phyloP scores from a whole-genome alignment of 2,329 filamentous ascomycete species.

The Stemphylium lycopersici region DNA sequence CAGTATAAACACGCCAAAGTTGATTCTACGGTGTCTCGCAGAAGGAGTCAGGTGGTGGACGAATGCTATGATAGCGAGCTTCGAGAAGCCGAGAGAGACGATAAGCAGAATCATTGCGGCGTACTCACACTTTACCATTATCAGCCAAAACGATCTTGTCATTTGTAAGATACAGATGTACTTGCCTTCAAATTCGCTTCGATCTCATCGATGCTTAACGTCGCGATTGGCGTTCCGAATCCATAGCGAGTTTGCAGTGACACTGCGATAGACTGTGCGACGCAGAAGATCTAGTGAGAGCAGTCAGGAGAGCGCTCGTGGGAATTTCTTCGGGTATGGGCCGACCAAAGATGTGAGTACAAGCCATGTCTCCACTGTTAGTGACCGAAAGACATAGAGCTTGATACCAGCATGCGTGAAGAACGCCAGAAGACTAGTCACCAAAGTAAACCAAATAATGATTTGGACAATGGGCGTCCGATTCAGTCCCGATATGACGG shows the following conservation, averaged over 20 bases:
- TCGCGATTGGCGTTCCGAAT: conserved; percentile 27
- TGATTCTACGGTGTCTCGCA: conserved; percentile 19
- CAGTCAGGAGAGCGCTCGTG: not conserved
- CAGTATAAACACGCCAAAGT: conserved; percentile 19
- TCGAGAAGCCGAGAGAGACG: conserved; percentile 33
- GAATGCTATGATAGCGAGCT: conserved; percentile 35
- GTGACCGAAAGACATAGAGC: conserved; percentile 22
- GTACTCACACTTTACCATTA: conserved; percentile 31
- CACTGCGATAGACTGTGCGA: conserved; percentile 26
- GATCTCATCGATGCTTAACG: conserved; percentile 14
- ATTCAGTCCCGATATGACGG: conserved; percentile 25
- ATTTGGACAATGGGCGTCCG: conserved; percentile 34
- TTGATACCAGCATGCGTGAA: conserved; percentile 28
- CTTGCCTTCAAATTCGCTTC: conserved; percentile 21
- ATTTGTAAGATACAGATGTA: not conserved
- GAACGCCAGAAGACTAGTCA: conserved; percentile 26
- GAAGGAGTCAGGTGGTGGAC: conserved; percentile 30
- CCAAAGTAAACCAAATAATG: conserved; percentile 29
- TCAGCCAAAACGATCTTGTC: not conserved
- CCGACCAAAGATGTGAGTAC: conserved; percentile 25
- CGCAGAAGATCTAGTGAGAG: conserved; percentile 18
- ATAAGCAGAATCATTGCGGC: conserved; percentile 33
- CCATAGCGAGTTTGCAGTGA: conserved; percentile 25
- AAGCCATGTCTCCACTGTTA: conserved; percentile 22
- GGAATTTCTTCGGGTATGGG: not conserved